Evolutionary conservation across 257 asterid genomes (phyloP), one percentile per base, ranked within the genome.

Genomic region (Perilla frutescens): DNA sequence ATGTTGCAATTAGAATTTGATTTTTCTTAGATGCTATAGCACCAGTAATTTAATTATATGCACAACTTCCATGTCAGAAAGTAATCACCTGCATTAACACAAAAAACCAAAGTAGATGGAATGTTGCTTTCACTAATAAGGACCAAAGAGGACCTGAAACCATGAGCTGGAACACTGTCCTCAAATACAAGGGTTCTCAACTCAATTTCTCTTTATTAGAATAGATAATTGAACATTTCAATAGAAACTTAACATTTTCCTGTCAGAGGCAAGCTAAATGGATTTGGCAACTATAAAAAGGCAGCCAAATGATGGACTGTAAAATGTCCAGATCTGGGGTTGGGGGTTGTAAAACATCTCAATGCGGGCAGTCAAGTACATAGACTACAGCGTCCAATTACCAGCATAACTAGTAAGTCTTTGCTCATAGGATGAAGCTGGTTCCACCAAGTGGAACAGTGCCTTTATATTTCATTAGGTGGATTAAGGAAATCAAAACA

Each of bases 321-420:
- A 4, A 39, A 4, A 12, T 40, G 56, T 11, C 32, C 31, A 26
- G 63, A 34, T 48, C 9, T 26, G n/a, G n/a, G 43, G 13, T 14
- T 55, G 72, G 7, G n/a, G 55, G 13, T 8, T 55, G 72, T 14
- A 49, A 31, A 39, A 49, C 62, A 37, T 68, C 63, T 53, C 20
- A 39, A 5, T 11, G 47, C 8, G 15, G 50, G 67, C 5, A 10
- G 26, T 68, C 58, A 3, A 47, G 43, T 31, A 71, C 43, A 45
- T 31, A 14, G 39, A 39, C 61, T 67, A 49, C 2, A 31, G 7
- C 11, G 57, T 5, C 26, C 1, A 6, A 32, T n/a, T 13, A 50
- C 37, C 20, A 5, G 20, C 53, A 54, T 53, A 66, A 49, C 12
- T 48, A 41, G 47, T n/a, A 39, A 26, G 51, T 11, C 8, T n/a